Conservation (phyloP, 2,329 filamentous ascomycete genomes). For the Plenodomus biglobosus region DNA sequence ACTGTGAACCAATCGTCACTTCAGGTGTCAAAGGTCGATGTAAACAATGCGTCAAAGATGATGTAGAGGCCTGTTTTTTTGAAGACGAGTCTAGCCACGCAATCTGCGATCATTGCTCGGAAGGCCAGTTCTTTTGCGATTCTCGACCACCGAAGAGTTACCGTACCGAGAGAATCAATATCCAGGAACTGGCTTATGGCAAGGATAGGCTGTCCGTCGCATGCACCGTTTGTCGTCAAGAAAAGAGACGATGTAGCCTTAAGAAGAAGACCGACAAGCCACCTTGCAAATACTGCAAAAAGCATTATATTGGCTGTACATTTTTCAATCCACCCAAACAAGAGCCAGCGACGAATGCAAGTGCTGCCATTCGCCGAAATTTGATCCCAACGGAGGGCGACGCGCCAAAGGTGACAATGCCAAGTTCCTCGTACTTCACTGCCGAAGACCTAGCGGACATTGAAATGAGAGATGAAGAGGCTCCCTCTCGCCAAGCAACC, state of each 20-base stretch:
- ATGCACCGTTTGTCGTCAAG: slow-evolving; percentile 35
- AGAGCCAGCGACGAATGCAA: slow-evolving; percentile 10
- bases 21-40: slow-evolving; percentile 35
- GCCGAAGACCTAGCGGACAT: slow-evolving; percentile 21
- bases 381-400: slow-evolving; percentile 1
- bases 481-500: slow-evolving; percentile 16
- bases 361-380: not conserved
- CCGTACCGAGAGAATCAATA: slow-evolving; percentile 17
- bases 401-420: slow-evolving; percentile 5
- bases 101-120: slow-evolving; percentile 24
- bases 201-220: slow-evolving; percentile 15
- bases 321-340: slow-evolving; percentile 27
- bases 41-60: slow-evolving; percentile 25
- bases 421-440: slow-evolving; percentile 10
- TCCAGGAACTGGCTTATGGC: slow-evolving; percentile 25
- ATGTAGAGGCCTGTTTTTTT: slow-evolving; percentile 23
- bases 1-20: slow-evolving; percentile 41
- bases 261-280: slow-evolving; percentile 30
- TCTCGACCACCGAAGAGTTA: slow-evolving; percentile 18
- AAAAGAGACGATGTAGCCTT: slow-evolving; percentile 37
- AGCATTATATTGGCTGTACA: slow-evolving; percentile 29
- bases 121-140: slow-evolving; percentile 16
- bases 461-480: slow-evolving; percentile 2
- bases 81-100: slow-evolving; percentile 15
- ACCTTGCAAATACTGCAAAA: slow-evolving; percentile 39